Conservation (phyloP, 1,284 basidiomycete species). For the Malassezia pachydermatis region DNA sequence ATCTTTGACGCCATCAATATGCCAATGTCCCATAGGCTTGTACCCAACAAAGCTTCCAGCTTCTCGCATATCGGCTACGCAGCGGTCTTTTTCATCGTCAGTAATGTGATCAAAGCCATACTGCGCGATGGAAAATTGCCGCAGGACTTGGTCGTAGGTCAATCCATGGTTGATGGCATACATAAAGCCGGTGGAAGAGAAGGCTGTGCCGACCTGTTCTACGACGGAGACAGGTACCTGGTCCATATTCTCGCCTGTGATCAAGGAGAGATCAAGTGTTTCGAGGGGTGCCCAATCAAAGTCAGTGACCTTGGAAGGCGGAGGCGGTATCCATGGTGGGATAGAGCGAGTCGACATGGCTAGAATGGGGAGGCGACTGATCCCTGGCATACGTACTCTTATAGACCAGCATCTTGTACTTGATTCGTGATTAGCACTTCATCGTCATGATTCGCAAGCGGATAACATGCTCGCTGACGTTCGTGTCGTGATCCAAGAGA, state of each 20-base stretch:
- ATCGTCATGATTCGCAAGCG: too few relatives aligned
- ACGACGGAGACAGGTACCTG: constrained; percentile 32
- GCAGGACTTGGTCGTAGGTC: constrained; percentile 33
- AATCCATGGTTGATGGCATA: constrained; percentile 46
- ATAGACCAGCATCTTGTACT: too few relatives aligned
- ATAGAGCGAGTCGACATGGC: constrained; percentile 12
- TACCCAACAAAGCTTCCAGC: constrained; percentile 48
- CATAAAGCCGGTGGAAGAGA: constrained; percentile 39
- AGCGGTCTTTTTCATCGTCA: constrained; percentile 34
- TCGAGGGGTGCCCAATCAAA: constrained; percentile 44
- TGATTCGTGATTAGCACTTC: too few relatives aligned
- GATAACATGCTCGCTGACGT: neutral
- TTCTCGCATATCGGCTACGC: constrained; percentile 37
- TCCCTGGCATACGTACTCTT: too few relatives aligned
- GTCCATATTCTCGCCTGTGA: constrained; percentile 36
- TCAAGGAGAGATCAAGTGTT: constrained; percentile 38
- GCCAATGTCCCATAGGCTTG: constrained; percentile 51
- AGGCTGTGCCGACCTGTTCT: constrained; percentile 32
- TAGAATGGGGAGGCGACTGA: too few relatives aligned
- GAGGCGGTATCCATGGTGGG: constrained; percentile 35
- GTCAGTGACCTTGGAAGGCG: constrained; percentile 27
- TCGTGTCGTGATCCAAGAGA: neutral
- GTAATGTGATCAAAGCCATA: constrained; percentile 37
- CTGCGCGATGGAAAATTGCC: constrained; percentile 46
- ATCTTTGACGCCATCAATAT: constrained; percentile 46